phyloP scores from a whole-genome alignment of 2,329 filamentous ascomycete species.

The Diplodia corticola region DNA sequence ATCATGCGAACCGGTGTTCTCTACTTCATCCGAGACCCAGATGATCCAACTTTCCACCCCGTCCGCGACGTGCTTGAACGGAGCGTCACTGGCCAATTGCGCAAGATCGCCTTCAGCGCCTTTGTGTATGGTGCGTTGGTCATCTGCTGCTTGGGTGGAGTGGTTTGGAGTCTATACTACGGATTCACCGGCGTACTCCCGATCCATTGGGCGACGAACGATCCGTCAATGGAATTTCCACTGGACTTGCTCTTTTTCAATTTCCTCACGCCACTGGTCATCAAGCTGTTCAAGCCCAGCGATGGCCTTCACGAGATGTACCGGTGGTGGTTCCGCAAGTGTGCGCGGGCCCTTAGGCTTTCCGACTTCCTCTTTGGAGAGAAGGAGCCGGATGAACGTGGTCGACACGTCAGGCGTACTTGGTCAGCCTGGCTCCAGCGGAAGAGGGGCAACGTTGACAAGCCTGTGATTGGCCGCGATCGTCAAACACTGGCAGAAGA shows the following conservation, averaged over 20 bases:
- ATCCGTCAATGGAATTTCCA: conserved; percentile 91
- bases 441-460: conserved; percentile 40
- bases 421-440: conserved; percentile 60
- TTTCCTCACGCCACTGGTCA: conserved; percentile 85
- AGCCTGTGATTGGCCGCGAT: conserved; percentile 39
- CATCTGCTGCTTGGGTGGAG: conserved; percentile 87
- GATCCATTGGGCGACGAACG: conserved; percentile 89
- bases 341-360: conserved; percentile 75
- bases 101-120: conserved; percentile 94
- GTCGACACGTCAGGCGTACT: conserved; percentile 60
- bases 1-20: conserved; percentile 94
- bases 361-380: conserved; percentile 94
- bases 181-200: conserved; percentile 73
- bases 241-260: conserved; percentile 96
- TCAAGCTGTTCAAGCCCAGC: conserved; percentile 81
- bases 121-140: conserved; percentile 93
- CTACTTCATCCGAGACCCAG: conserved; percentile 97
- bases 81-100: conserved; percentile 85
- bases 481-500: conserved; percentile 40
- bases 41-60: conserved; percentile 97
- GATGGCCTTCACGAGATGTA: conserved; percentile 84
- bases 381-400: conserved; percentile 78
- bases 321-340: conserved; percentile 92
- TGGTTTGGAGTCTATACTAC: conserved; percentile 85
- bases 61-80: conserved; percentile 95